Base-by-base conservation (phyloP, 352 stramenopile species). In the Phytophthora tubulina region DNA sequence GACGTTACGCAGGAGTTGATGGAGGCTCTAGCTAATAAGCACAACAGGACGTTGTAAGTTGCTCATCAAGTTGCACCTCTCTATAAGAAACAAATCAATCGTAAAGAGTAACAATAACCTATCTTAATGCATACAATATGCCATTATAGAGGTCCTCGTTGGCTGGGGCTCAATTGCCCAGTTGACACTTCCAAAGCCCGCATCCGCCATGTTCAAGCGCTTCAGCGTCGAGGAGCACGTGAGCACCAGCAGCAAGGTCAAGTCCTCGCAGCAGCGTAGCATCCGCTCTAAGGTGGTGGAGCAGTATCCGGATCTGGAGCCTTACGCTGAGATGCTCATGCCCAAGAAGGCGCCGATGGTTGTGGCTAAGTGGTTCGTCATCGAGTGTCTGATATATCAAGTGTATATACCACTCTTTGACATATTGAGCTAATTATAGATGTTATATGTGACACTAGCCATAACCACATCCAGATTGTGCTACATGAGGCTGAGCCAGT, bases 181-280 rank as follows among this genome's bases (percentile, higher is more conserved):
- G 21, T 27, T 1, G 21, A 27, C 21, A 27, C 21, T 27, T 27
- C 21, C 21, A 27, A 27, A 27, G 21, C 21, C 1, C 1, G 21
- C 15, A 35, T 46, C 11, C 35, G 48, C 41, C 72, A 96, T 99
- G 95, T 99, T 99, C 80, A 98, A 98, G 86, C 93, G 89, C 67
- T 99, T 99, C 73, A 95, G 92, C 39, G 83, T 96, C 55, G 91
- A 94, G 8, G 94, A 98, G 72, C 93, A 99, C 83, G 85, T 99
- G 70, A 99, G 92, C 51, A 91, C 82, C 44, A 98, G 95, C 75
- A 99, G 96, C 72, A 97, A 99, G 84, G 92, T 99, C 53, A 99
- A 99, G 84, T 96, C 95, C 39, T 99, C 95, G 58, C 95, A 99
- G 51, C 97, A 99, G 85, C 92, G 98, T 35, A 93, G 87, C 46